phyloP scores from a whole-genome alignment of 257 asterid genomes.

The Anisodus tanguticus region DNA sequence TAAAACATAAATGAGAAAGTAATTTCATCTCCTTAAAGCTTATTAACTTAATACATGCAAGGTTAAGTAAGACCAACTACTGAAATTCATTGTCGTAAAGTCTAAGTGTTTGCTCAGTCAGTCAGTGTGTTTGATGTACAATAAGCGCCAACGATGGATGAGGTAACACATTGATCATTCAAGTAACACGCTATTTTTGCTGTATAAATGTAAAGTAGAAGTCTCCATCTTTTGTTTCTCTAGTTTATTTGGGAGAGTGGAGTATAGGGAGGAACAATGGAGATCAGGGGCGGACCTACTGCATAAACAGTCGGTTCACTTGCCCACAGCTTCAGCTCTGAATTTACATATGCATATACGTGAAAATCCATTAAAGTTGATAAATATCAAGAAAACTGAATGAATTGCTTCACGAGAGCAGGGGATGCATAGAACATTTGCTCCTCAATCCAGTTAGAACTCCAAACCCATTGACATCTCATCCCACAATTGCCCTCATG shows the following conservation, averaged over 20 bases:
- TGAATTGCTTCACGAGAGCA: not conserved
- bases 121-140: not conserved
- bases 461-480: not conserved
- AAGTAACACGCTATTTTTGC: not conserved
- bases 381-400: not conserved
- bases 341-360: not conserved
- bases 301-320: not conserved
- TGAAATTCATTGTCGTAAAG: not conserved
- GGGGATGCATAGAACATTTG: not conserved
- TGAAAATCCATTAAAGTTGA: not conserved
- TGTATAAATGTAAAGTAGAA: not conserved
- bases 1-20: not conserved
- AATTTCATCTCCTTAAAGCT: not conserved
- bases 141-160: not conserved
- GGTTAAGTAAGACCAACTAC: not conserved
- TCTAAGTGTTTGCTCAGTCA: not conserved
- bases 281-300: not conserved
- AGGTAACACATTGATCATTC: slow-evolving; percentile 15
- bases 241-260: not conserved
- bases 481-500: not conserved
- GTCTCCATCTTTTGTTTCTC: not conserved
- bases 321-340: not conserved
- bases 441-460: not conserved
- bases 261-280: not conserved
- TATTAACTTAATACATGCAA: not conserved